Conservation (phyloP, 768 basidiomycete species). For the Clavulina sp. region DNA sequence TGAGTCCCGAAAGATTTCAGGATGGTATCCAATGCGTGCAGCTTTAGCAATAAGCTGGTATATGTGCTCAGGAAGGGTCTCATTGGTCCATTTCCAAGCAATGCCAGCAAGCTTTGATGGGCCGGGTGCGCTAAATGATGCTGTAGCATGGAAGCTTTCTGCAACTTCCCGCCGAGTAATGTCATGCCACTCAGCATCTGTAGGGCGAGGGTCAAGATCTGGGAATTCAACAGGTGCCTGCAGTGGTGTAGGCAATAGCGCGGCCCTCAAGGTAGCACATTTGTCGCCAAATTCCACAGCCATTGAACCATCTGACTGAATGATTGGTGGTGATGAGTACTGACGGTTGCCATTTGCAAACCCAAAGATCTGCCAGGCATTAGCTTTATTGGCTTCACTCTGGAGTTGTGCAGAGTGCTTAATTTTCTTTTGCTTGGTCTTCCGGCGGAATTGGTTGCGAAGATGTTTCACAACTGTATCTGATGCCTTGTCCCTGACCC, state of each 20-base stretch:
- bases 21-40: slow-evolving; percentile 12
- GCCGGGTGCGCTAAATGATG: not conserved
- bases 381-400: not conserved
- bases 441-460: not conserved
- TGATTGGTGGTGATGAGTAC: not conserved
- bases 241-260: too few relatives aligned
- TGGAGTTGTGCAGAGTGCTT: not conserved
- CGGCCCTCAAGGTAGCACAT: too few relatives aligned
- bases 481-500: not conserved
- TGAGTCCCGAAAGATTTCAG: slow-evolving; percentile 17
- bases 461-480: not conserved
- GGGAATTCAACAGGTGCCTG: not conserved
- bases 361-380: not conserved
- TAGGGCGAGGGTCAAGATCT: not conserved
- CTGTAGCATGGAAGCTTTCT: not conserved
- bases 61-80: not conserved
- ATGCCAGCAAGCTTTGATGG: not conserved
- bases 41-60: not conserved
- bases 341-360: not conserved
- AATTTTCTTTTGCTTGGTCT: not conserved
- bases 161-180: not conserved
- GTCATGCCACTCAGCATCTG: not conserved
- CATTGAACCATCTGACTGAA: not conserved
- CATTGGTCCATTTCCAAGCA: not conserved
- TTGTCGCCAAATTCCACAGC: not conserved